Base-by-base conservation (phyloP, 306 rosid species). In the Castanea sativa region DNA sequence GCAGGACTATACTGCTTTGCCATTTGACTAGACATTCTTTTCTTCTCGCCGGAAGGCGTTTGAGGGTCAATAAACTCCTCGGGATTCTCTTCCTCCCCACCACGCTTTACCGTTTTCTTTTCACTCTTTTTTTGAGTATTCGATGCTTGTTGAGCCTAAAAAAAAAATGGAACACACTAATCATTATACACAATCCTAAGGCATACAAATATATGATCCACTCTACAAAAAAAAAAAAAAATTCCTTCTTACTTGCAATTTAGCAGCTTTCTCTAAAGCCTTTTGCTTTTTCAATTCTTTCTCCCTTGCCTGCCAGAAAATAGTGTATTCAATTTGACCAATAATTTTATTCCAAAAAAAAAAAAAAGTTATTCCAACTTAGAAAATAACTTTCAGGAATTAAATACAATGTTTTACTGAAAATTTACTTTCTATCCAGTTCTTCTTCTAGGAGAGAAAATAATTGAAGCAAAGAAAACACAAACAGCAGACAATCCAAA, bases 251-350 rank as follows among this genome's bases (percentile, higher is more conserved):
- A 94, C 98, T 97, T 92, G 93, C 30, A 83, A 76, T 85, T 88
- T 90, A 14, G 90, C 92, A 77, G 95, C 94, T 81, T 92, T 91
- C 86, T 92, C 97, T 0, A 79, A 79, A 60, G 90, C 91, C 33
- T 95, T 95, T 77, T 90, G 88, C 86, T 84, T 91, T 71, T 92
- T 95, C 90, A 95, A 76, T 87, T 90, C 96, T 67, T 95, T 95
- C 90, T 92, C 99, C 71, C 94, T 91, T 9, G 98, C 99, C 99
- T 92, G 84, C 81, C 87, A 81, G 19, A 67, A 71, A 76, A 23
- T n/a, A 33, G 3, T 41, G n/a, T 35, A 68, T 32, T 35, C 52
- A 10, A 67, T 10, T n/a, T 4, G 18, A 19, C 32, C 56, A 75
- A 77, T 18, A 75, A 70, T 51, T 52, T 43, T 73, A 71, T 16